These are phyloP conservation scores for Chenopodium berlandieri DNA, from an alignment of 148 eudicot species.

Conservation along the genomic window DNA sequence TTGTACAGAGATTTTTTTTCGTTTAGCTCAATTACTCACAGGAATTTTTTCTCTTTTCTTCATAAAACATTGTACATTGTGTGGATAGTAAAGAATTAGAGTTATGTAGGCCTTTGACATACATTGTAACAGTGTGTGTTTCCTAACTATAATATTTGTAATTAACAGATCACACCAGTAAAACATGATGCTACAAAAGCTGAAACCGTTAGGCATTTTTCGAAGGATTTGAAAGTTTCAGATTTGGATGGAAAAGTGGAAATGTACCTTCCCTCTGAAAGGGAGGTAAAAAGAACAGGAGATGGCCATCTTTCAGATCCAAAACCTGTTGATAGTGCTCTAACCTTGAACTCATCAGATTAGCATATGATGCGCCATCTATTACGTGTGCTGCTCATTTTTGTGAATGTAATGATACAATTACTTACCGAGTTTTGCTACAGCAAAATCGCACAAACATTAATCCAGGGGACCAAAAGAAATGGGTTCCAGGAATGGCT, in stretches of 20 bases:
- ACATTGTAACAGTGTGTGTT: neutral
- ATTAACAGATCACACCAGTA: conserved; percentile 17
- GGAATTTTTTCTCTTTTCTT: neutral
- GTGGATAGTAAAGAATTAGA: conserved; percentile 23
- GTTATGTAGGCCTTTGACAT: conserved; percentile 8
- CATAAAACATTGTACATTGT: conserved; percentile 22
- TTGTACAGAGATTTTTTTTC: neutral
- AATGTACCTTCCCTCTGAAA: too few species aligned
- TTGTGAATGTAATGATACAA: conserved; percentile 62
- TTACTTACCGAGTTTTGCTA: conserved; percentile 55
- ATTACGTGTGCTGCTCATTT: conserved; percentile 69
- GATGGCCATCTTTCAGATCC: too few species aligned
- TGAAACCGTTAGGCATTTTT: too few species aligned
- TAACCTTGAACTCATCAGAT: conserved; percentile 55
- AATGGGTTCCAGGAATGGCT: conserved; percentile 67
- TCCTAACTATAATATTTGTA: conserved; percentile 15
- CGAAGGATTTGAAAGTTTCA: too few species aligned
- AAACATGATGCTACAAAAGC: neutral
- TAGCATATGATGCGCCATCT: conserved; percentile 72
- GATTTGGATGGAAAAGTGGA: too few species aligned
- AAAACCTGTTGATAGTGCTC: conserved; percentile 43
- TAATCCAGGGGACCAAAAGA: conserved; percentile 31
- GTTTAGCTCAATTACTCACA: neutral
- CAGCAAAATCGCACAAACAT: conserved; percentile 46
- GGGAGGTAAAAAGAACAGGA: too few species aligned